These are phyloP conservation scores for Reticulomyxa filosa DNA, from an alignment of 78 protist genomes.

Conservation along the genomic window DNA sequence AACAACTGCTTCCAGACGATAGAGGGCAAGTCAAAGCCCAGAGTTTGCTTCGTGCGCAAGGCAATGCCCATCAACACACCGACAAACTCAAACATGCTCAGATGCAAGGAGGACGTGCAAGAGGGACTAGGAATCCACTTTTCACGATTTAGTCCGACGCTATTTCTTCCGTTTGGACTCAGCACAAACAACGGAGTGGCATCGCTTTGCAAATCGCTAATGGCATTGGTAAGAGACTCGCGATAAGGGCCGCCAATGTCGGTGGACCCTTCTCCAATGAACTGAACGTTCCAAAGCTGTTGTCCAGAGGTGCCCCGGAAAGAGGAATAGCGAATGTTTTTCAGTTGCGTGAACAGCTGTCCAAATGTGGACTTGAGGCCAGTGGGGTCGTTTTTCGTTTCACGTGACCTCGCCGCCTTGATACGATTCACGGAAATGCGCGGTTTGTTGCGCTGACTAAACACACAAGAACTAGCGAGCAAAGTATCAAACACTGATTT, in stretches of 20 bases:
- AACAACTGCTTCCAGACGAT: constrained; percentile 10
- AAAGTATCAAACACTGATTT: no score
- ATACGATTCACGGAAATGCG: no score
- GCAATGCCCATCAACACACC: constrained; percentile 16
- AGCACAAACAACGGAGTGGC: neutral
- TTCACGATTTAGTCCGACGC: constrained; percentile 5
- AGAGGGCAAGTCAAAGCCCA: constrained; percentile 4
- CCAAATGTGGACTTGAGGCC: no score
- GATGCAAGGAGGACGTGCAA: neutral
- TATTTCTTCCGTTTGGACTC: neutral
- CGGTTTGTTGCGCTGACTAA: no score
- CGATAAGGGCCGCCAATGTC: constrained; percentile 5
- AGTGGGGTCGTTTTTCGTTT: no score
- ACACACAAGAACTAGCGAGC: no score
- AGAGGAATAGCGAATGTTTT: no score
- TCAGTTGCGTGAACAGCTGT: no score
- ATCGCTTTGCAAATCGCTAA: constrained; percentile 18
- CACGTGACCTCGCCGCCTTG: no score
- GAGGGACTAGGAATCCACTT: neutral
- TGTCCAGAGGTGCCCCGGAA: no score
- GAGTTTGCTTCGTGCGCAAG: constrained; percentile 4
- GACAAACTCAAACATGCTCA: constrained; percentile 4
- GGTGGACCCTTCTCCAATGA: constrained; percentile 2
- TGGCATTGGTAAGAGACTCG: constrained; percentile 1
- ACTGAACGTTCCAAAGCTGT: no score